A percentile compares a stretch with the other conserved stretches of the same genome.
These are phyloP conservation scores for Diplodia sapinea DNA, from an alignment of 2,329 filamentous ascomycete species.

Conservation along the genomic window DNA sequence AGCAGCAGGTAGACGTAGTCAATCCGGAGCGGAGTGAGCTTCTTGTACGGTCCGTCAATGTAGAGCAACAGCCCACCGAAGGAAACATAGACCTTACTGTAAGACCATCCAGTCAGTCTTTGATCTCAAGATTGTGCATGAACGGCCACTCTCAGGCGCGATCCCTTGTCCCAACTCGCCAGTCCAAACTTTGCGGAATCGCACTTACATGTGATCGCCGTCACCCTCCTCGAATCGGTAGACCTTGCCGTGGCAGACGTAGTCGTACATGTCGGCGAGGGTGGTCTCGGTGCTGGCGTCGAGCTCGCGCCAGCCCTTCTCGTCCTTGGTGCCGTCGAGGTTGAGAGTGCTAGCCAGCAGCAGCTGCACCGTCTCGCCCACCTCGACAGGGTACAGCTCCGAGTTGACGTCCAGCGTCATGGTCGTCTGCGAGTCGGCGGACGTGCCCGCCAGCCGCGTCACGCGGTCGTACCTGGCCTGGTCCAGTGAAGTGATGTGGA, in stretches of 20 bases:
- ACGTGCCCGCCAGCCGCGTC: constrained; percentile 79
- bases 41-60: constrained; percentile 93
- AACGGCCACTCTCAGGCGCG: too few species aligned
- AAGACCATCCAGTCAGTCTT: constrained; percentile 13
- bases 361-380: constrained; percentile 78
- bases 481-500: constrained; percentile 80
- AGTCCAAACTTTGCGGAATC: constrained; percentile 23
- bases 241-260: constrained; percentile 87
- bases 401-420: constrained; percentile 93
- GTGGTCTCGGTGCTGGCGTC: constrained; percentile 46
- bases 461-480: constrained; percentile 94
- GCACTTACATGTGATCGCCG: constrained; percentile 81
- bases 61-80: constrained; percentile 92
- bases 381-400: constrained; percentile 80
- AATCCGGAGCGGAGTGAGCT: constrained; percentile 87
- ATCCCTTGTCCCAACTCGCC: background rate
- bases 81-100: constrained; percentile 89
- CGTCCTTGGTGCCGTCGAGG: constrained; percentile 75
- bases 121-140: background rate
- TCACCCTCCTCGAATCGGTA: constrained; percentile 86
- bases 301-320: constrained; percentile 74
- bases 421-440: constrained; percentile 74
- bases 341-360: constrained; percentile 84
- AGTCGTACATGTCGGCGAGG: constrained; percentile 80
- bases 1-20: constrained; percentile 92